Base-by-base conservation (phyloP, 305 asterid species). In the Salvia sclarea region DNA sequence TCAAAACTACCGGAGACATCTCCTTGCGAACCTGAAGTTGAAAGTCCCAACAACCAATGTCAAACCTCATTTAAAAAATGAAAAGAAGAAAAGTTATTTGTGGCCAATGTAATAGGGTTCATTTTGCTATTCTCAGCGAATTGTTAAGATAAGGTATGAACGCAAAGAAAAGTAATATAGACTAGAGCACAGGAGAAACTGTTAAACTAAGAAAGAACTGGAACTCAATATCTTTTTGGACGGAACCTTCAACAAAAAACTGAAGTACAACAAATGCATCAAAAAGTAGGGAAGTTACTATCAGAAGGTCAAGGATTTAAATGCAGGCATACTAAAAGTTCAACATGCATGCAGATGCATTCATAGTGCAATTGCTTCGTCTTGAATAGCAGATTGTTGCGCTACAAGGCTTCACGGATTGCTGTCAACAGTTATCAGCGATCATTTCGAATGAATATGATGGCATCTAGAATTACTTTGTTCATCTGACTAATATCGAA, bases 21-120 rank as follows among this genome's bases (percentile, higher is more conserved):
- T 92, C 98, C 80, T 90, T 88, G 50, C 77, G 92, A 76, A 95
- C 91, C 99, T 95, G 91, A 82, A 73, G 65, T 33, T 64, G 2
- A 57, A 25, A 65, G 30, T 33, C 72, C 43, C 69, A 75, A 66
- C 22, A 47, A 59, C 18, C 70, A 43, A 72, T 60, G 43, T 70
- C 63, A 77, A 64, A 41, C 67, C 61, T 24, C 55, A 66, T 18
- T 43, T 53, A 64, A 70, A 5, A 33, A 14, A 69, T 7, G 5
- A 48, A 33, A 8, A 47, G 40, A 10, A 14, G 30, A 61, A 35
- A 47, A 65, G 22, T 4, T 11, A 10, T 13, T 16, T 24, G 28
- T 8, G 44, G 44, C 35, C 43, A 38, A 54, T n/a, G 30, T 25
- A 45, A 35, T 43, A 14, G 14, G 60, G 50, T 45, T 30, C 16